Conservation (phyloP, 768 basidiomycete genomes). For the Nevesoporus exiguus region DNA sequence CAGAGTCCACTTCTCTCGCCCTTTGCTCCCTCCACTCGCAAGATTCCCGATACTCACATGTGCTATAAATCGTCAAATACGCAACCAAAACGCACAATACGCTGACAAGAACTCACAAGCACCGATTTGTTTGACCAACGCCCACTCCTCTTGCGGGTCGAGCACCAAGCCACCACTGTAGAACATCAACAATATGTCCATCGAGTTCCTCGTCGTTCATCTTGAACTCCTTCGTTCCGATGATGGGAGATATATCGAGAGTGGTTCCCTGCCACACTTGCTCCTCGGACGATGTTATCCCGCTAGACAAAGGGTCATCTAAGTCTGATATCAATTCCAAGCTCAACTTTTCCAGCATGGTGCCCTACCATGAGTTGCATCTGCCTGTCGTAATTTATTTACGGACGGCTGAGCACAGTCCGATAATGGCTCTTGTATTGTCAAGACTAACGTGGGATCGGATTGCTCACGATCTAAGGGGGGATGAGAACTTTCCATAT, state of each 20-base stretch:
- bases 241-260: conserved; percentile 38
- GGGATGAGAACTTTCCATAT: conserved; percentile 10
- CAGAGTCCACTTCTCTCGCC: conserved; percentile 37
- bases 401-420: not conserved
- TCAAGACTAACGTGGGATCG: conserved; percentile 28
- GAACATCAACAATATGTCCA: conserved; percentile 46
- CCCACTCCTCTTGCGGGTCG: conserved; percentile 71
- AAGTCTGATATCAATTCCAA: conserved; percentile 1
- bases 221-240: conserved; percentile 61
- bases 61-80: conserved; percentile 33
- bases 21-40: conserved; percentile 75
- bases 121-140: conserved; percentile 54
- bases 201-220: conserved; percentile 55
- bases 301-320: conserved; percentile 1
- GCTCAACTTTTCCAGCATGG: not conserved
- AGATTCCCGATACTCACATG: conserved; percentile 68
- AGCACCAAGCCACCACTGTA: conserved; percentile 75
- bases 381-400: not conserved
- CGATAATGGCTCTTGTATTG: conserved; percentile 28
- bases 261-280: not conserved
- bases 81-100: not conserved
- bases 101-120: conserved; percentile 49
- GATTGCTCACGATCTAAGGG: conserved; percentile 2
- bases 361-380: conserved; percentile 10
- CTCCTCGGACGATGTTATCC: not conserved